Conservation (phyloP, 148 eudicot genomes). For the Mesembryanthemum crystallinum region DNA sequence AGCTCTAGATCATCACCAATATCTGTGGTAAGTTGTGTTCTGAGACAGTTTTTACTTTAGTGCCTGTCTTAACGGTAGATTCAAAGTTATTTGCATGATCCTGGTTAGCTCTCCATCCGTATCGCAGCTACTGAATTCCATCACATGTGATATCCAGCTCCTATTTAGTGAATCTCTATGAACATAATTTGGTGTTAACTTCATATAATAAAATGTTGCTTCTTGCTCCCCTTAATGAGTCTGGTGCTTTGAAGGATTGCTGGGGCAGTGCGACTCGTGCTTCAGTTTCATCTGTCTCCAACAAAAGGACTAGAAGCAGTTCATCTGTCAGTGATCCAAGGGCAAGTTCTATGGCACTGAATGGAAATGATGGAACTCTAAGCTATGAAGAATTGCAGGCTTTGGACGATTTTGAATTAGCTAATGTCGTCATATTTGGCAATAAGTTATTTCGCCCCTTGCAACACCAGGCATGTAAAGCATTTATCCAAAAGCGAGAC, state of each 20-base stretch:
- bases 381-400: constrained; percentile 65
- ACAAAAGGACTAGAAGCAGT: constrained; percentile 30
- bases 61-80: neutral
- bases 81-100: neutral
- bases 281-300: constrained; percentile 46
- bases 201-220: neutral
- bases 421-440: constrained; percentile 91
- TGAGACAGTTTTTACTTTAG: neutral
- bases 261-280: constrained; percentile 44
- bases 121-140: neutral
- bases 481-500: constrained; percentile 59
- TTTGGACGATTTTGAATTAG: constrained; percentile 90
- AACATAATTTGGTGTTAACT: neutral
- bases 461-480: constrained; percentile 91
- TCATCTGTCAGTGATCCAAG: neutral
- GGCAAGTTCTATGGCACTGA: constrained; percentile 22
- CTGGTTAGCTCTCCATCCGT: neutral
- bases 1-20: constrained; percentile 22
- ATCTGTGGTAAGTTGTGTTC: constrained; percentile 38
- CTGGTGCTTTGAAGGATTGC: constrained; percentile 47
- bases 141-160: neutral
- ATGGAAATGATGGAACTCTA: constrained; percentile 41
- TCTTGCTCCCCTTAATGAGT: constrained; percentile 8
- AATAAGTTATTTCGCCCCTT: constrained; percentile 76
- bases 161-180: neutral